Conservation (phyloP, 2,329 filamentous ascomycete genomes). For the Colletotrichum tropicicola region DNA sequence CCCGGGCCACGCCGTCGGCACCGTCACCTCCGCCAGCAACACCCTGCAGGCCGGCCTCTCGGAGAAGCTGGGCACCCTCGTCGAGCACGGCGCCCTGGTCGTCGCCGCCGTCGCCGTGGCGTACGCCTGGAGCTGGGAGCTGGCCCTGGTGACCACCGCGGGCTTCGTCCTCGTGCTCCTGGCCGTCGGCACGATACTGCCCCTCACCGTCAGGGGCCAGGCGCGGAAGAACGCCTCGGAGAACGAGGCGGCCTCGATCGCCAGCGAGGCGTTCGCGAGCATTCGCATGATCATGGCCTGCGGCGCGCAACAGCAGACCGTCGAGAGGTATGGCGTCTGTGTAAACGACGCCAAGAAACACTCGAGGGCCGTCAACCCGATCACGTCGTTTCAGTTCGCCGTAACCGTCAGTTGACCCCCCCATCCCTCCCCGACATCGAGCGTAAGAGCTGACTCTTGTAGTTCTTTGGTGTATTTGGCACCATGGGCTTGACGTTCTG, state of each 20-base stretch:
- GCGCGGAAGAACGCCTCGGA: constrained; percentile 32
- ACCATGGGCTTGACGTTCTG: constrained; percentile 53
- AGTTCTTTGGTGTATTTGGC: constrained; percentile 43
- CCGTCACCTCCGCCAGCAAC: constrained; percentile 62
- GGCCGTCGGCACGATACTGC: constrained; percentile 46
- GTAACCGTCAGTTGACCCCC: constrained; percentile 35
- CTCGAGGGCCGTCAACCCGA: constrained; percentile 44
- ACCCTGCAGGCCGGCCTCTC: constrained; percentile 63
- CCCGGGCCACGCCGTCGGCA: constrained; percentile 58
- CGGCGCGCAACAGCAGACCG: constrained; percentile 48
- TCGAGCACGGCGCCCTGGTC: constrained; percentile 52
- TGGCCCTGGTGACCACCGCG: constrained; percentile 60
- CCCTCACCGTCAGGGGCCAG: constrained; percentile 38
- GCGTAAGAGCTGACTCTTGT: background rate
- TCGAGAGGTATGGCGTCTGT: constrained; percentile 46
- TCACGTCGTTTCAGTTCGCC: constrained; percentile 41
- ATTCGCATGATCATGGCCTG: constrained; percentile 54
- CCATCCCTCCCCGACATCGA: too few relatives aligned
- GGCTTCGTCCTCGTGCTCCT: constrained; percentile 42
- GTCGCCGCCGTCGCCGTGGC: constrained; percentile 57
- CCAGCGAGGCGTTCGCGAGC: constrained; percentile 51
- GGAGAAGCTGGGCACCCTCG: constrained; percentile 55
- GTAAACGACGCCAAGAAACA: constrained; percentile 45
- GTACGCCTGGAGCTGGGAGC: constrained; percentile 60
- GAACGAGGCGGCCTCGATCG: constrained; percentile 49